phyloP scores from a whole-genome alignment of 495 filamentous ascomycete genomes.

The Tuber magnatum region DNA sequence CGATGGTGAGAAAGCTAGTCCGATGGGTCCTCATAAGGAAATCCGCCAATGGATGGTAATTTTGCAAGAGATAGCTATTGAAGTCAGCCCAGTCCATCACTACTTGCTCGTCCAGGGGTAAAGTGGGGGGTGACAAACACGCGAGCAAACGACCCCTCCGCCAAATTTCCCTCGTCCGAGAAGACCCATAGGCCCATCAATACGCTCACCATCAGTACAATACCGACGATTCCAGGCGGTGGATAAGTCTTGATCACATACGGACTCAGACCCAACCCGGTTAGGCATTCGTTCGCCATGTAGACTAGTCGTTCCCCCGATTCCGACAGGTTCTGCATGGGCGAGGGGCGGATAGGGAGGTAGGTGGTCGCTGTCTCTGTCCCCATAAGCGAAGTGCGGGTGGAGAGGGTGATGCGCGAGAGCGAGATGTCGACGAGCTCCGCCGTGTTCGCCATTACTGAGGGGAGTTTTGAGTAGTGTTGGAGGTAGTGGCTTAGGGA shows the following conservation, averaged over 20 bases:
- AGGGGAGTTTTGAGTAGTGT: slow-evolving; percentile 50
- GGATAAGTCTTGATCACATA: slow-evolving; percentile 54
- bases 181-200: slow-evolving; percentile 45
- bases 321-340: slow-evolving; percentile 53
- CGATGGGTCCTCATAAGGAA: slow-evolving; percentile 46
- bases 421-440: slow-evolving; percentile 53
- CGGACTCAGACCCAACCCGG: slow-evolving; percentile 50
- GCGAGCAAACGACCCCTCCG: slow-evolving; percentile 46
- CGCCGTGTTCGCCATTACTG: slow-evolving; percentile 46
- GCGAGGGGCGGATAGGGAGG: slow-evolving; percentile 55
- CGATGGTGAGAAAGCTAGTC: slow-evolving; percentile 45
- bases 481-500: slow-evolving; percentile 58
- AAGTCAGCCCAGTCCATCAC: slow-evolving; percentile 29
- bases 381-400: slow-evolving; percentile 41
- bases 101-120: not conserved
- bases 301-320: slow-evolving; percentile 55
- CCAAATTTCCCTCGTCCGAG: slow-evolving; percentile 49
- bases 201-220: slow-evolving; percentile 45
- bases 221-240: slow-evolving; percentile 44
- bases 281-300: slow-evolving; percentile 57
- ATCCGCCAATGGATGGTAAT: slow-evolving; percentile 43
- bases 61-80: slow-evolving; percentile 46
- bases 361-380: slow-evolving; percentile 43
- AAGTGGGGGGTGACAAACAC: slow-evolving; percentile 12
- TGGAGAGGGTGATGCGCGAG: slow-evolving; percentile 49